Base-by-base conservation (phyloP, 768 basidiomycete genomes). In the Filobasidium wieringae region DNA sequence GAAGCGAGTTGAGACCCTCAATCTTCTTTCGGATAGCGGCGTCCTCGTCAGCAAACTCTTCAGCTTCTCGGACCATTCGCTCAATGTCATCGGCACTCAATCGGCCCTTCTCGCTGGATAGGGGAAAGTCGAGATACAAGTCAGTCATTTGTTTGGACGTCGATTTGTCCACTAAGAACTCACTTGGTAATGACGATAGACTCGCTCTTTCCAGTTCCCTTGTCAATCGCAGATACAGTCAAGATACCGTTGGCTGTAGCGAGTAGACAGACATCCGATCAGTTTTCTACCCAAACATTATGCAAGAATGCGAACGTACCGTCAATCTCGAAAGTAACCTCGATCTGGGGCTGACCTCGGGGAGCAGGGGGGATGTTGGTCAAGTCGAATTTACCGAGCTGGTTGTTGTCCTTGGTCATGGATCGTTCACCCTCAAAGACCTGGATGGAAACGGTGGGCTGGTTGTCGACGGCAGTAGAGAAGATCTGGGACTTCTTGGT, bases 301-400 rank as follows among this genome's bases (percentile, higher is more conserved):
- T n/a, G n/a, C n/a, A n/a, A n/a, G n/a, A n/a, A n/a, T n/a, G 11
- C 32, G 36, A 27, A 47, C 63, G 60, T 34, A 67, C 91, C 90
- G 68, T 96, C 92, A 62, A 97, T 90, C 70, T 97, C 92, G 76
- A 97, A 96, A 41, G 89, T 93, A 70, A 97, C 92, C 75, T 96
- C 92, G 65, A 96, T 81, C 69, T 95, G 93, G 70, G 93, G 93
- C 66, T 93, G 90, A 79, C 92, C 92, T 78, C 92, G 88, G 61
- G 93, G 93, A 26, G 92, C 89, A 37, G 93, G 91, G 22, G 88
- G 92, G 62, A 96, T 96, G 57, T 91, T 88, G 61, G 88, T 87
- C 31, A 97, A 85, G 77, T 96, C 91, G 75, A 96, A 97, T 78
- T 97, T 95, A 73, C 93, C 93, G 72, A 97, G 87, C 32, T 91